Evolutionary conservation across 495 filamentous ascomycete species (phyloP).

Genomic region (Cercophora newfieldiana): DNA sequence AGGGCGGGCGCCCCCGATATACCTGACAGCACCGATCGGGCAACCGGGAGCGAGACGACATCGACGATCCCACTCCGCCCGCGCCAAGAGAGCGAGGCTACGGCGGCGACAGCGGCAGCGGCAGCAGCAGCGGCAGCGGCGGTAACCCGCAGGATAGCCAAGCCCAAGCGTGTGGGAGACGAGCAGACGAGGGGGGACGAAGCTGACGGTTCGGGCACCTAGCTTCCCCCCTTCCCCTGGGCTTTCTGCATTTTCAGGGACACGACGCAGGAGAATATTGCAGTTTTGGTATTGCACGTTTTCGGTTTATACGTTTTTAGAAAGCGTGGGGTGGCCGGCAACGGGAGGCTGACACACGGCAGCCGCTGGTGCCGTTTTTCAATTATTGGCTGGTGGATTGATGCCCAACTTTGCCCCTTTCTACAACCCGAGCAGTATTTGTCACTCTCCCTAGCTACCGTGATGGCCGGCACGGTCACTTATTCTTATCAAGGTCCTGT

Average conservation of each 20-base stretch:
- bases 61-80: slow-evolving; percentile 4
- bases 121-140: slow-evolving; percentile 5
- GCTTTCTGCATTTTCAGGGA: neutral
- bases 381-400: neutral
- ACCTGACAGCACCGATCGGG: neutral
- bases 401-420: slow-evolving; percentile 5
- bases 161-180: neutral
- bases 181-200: neutral
- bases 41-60: neutral
- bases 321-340: neutral
- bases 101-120: too few species aligned
- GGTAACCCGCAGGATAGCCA: neutral
- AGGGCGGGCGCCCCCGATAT: neutral
- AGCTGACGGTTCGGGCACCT: neutral
- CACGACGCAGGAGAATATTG: neutral
- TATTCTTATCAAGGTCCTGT: neutral
- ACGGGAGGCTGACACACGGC: neutral
- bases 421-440: neutral
- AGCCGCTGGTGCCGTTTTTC: neutral
- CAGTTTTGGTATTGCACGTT: neutral
- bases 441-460: neutral
- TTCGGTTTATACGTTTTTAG: neutral
- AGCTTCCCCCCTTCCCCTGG: neutral
- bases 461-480: neutral
- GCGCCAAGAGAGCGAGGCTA: slow-evolving; percentile 2